These are phyloP conservation scores for Bryopsis sp. DNA, from an alignment of 139 green algal species.

Conservation along the genomic window DNA sequence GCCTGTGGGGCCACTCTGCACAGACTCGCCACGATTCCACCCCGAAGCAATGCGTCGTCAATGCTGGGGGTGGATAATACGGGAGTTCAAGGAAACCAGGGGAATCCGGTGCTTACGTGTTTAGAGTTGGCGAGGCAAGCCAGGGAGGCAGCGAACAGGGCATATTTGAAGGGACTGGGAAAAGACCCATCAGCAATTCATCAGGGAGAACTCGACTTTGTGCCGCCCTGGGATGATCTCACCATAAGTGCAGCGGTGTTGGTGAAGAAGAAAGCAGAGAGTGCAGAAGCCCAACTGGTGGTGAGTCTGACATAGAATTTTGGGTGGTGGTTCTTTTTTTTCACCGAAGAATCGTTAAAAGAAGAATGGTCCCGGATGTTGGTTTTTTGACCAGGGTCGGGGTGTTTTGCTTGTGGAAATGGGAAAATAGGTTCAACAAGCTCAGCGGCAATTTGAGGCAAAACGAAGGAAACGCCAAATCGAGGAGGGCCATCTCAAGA, in stretches of 20 bases:
- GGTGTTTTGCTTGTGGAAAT: no score
- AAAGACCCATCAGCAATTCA: constrained; percentile 10
- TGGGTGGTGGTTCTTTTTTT: neutral
- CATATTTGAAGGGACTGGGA: constrained; percentile 15
- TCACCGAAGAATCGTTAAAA: neutral
- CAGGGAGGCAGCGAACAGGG: constrained; percentile 7
- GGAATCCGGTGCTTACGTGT: neutral
- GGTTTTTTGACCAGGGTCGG: no score
- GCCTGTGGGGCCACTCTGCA: neutral
- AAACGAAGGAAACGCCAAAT: constrained; percentile 8
- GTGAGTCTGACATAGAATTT: no score
- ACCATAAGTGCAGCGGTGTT: neutral
- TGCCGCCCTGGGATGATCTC: neutral
- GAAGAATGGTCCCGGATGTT: neutral
- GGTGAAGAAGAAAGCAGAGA: constrained; percentile 4
- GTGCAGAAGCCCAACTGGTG: no score
- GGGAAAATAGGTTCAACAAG: constrained; percentile 13
- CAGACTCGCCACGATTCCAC: neutral
- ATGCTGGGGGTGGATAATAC: neutral
- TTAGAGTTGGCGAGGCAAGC: neutral
- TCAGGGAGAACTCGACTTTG: neutral
- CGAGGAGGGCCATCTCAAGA: neutral
- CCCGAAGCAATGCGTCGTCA: neutral
- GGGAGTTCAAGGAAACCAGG: neutral
- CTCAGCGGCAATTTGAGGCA: neutral